Conservation (phyloP, 441 rosid genomes). For the Rhodomyrtus psidioides region DNA sequence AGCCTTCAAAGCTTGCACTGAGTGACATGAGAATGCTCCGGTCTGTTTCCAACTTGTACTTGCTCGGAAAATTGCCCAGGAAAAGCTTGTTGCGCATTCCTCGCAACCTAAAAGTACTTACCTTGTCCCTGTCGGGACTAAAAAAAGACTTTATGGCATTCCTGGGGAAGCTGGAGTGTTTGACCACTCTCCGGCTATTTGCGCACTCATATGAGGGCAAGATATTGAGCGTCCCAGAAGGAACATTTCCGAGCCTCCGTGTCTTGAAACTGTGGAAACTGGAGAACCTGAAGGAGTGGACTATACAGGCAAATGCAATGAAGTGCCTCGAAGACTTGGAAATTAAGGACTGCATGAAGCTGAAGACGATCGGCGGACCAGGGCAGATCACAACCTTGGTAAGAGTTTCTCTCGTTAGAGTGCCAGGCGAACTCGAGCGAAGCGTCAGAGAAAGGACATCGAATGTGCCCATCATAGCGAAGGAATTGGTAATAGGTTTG, state of each 20-base stretch:
- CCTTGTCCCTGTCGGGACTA: accelerated
- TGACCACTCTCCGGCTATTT: neutral
- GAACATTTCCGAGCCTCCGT: neutral
- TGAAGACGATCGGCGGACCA: neutral
- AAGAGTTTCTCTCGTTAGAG: neutral
- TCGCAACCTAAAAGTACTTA: neutral
- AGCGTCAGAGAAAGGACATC: too few relatives aligned
- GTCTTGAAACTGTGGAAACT: too few relatives aligned
- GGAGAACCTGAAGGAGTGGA: too few relatives aligned
- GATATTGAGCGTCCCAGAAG: neutral
- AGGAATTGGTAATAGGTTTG: neutral
- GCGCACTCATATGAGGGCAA: accelerated
- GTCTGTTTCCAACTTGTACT: neutral
- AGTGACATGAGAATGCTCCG: neutral
- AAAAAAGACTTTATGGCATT: accelerated
- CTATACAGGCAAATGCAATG: too few relatives aligned
- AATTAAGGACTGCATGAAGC: accelerated
- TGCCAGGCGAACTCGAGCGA: too few relatives aligned
- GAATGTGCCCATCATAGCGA: accelerated
- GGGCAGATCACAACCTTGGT: neutral
- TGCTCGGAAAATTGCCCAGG: accelerated
- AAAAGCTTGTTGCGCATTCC: neutral
- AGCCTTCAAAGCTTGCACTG: neutral
- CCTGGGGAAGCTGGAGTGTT: neutral
- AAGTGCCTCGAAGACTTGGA: too few relatives aligned